A percentile compares a stretch with the other conserved stretches of the same genome.
phyloP scores from a whole-genome alignment of 2,329 filamentous ascomycete genomes.

The Stagonosporopsis vannaccii region DNA sequence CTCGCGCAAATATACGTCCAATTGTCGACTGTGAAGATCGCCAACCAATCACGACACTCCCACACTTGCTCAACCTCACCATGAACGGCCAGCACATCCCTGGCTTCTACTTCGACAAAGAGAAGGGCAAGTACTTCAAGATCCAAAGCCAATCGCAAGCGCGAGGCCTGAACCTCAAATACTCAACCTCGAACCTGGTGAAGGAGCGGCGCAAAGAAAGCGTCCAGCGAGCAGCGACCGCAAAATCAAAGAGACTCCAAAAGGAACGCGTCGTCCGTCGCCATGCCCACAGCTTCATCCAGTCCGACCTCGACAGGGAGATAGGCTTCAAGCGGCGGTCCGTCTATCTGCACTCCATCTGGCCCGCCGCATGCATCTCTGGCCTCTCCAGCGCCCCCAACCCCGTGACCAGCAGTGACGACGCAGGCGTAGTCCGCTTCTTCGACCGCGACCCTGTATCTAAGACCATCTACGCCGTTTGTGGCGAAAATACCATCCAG shows the following conservation, averaged over 20 bases:
- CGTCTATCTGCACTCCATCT: constrained; percentile 28
- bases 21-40: not conserved
- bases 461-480: constrained; percentile 34
- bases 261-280: constrained; percentile 37
- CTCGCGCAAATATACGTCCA: constrained; percentile 20
- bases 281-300: constrained; percentile 25
- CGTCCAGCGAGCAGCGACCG: constrained; percentile 16
- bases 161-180: constrained; percentile 45
- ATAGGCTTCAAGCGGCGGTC: constrained; percentile 31
- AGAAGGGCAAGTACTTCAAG: constrained; percentile 60
- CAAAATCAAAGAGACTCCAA: constrained; percentile 20
- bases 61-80: not conserved
- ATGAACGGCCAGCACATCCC: constrained; percentile 56
- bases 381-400: constrained; percentile 18
- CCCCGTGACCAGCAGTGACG: constrained; percentile 18
- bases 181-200: constrained; percentile 52
- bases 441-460: constrained; percentile 40
- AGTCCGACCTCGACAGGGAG: constrained; percentile 37
- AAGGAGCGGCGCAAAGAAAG: constrained; percentile 43
- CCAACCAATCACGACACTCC: constrained; percentile 16
- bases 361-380: constrained; percentile 39
- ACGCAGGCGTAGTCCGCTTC: constrained; percentile 22
- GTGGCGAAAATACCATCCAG: constrained; percentile 34
- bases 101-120: constrained; percentile 57
- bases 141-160: constrained; percentile 50